Evolutionary conservation across 2,329 filamentous ascomycete genomes (phyloP).

Genomic region (Dryadomyces quercus-mongolicae): DNA sequence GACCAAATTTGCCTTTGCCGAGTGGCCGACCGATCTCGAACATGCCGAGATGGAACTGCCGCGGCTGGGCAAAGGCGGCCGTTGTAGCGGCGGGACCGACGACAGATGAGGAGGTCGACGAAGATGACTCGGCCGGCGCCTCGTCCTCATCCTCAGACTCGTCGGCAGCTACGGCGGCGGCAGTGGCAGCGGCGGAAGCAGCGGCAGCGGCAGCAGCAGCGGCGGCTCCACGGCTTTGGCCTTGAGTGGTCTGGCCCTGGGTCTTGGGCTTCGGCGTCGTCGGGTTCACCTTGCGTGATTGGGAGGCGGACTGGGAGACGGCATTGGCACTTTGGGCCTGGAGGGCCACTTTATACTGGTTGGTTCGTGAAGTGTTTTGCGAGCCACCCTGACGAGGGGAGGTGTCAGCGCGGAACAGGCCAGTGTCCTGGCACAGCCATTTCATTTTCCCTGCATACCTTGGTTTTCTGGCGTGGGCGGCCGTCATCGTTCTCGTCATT

Average conservation of each 20-base stretch:
- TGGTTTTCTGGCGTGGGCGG: constrained; percentile 56
- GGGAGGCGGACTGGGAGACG: constrained; percentile 26
- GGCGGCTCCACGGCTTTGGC: not conserved
- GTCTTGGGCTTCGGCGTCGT: constrained; percentile 14
- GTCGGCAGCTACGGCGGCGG: not conserved
- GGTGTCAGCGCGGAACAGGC: constrained; percentile 9
- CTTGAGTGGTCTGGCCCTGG: not conserved
- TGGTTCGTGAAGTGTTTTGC: constrained; percentile 55
- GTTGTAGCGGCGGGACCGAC: constrained; percentile 39
- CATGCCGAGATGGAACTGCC: constrained; percentile 79
- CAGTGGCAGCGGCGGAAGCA: not conserved
- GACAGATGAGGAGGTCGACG: constrained; percentile 23
- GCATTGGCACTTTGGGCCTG: constrained; percentile 64
- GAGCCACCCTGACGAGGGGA: not conserved
- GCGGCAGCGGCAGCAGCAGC: no score
- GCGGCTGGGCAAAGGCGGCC: constrained; percentile 24
- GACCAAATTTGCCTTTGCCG: constrained; percentile 78
- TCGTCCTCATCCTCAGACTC: not conserved
- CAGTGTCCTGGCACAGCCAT: constrained; percentile 29
- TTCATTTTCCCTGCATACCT: constrained; percentile 48
- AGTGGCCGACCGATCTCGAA: constrained; percentile 84
- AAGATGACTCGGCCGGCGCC: constrained; percentile 14
- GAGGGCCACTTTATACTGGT: constrained; percentile 75
- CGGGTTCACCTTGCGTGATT: not conserved
- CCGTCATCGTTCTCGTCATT: constrained; percentile 73